Evolutionary conservation across 2,329 filamentous ascomycete genomes (phyloP), one percentile per base, ranked within the genome.

Genomic region (Elsinoe fawcettii): DNA sequence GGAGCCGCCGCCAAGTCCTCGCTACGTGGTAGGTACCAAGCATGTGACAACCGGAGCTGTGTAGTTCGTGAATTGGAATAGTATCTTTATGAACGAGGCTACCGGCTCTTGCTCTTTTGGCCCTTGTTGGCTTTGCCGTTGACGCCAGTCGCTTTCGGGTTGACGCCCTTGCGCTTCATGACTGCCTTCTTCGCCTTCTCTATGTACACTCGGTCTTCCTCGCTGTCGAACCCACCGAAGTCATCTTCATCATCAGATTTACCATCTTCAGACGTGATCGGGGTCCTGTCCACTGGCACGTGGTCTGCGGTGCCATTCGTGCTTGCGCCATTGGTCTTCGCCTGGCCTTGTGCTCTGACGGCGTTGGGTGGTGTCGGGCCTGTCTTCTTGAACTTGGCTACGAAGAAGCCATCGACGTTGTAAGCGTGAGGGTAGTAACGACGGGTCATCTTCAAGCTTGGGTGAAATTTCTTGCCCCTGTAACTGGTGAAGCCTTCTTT

Each of bases 381-480:
- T 14, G 83, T 83, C 80, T 99, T 99, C 74, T 95, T 91, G 75
- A 99, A 87, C 74, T 99, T 99, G 67, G 90, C 89, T 60, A 99
- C 93, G 70, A 90, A 99, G 84, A 99, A 99, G 62, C 93, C 93
- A 71, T 97, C 93, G 32, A 99, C 90, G 74, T 96, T 96, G 77
- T 93, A 90, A 18, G 87, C 82, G 70, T 96, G 90, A 0, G 90
- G 90, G 74, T 95, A 96, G 77, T 90, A 96, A 58, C 91, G 80
- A 62, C 89, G 79, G 14, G 90, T 91, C 69, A 91, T 77, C 67
- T 86, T 88, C 77, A 99, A 83, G 63, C 83, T 87, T 5, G 87
- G 80, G 69, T 95, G 87, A 74, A 99, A 99, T 59, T 82, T 84
- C 79, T 97, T 97, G 74, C 90, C 88, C 77, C 87, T 87, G 74